Evolutionary conservation across 2,329 filamentous ascomycete species (phyloP).

Genomic region (Cladorrhinum sp.): DNA sequence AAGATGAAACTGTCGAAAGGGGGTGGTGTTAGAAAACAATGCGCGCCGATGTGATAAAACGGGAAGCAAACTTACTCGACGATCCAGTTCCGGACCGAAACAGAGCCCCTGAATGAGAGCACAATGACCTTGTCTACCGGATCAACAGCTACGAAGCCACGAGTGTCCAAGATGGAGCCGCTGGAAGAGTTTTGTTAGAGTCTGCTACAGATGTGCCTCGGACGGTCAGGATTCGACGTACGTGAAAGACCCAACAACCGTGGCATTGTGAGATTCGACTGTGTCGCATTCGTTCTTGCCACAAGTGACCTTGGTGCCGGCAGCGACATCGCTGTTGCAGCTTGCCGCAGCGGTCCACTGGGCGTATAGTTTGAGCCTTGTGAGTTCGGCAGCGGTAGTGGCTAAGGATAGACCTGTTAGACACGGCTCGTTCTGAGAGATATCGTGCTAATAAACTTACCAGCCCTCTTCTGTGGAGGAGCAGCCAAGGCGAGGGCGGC

Average conservation of each 20-base stretch:
- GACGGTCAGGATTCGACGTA: conserved; percentile 26
- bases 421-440: not conserved
- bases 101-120: conserved; percentile 57
- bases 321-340: conserved; percentile 46
- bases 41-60: not conserved
- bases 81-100: conserved; percentile 59
- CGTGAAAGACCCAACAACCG: conserved; percentile 42
- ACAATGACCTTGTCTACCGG: conserved; percentile 51
- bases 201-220: not conserved
- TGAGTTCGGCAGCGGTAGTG: conserved; percentile 33
- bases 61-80: conserved; percentile 39
- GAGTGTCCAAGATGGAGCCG: conserved; percentile 32
- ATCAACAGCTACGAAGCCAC: conserved; percentile 53
- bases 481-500: conserved; percentile 19
- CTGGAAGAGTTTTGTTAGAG: conserved; percentile 15
- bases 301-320: conserved; percentile 44
- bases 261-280: conserved; percentile 42
- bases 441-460: not conserved
- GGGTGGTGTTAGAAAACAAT: conserved; percentile 25
- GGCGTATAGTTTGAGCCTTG: conserved; percentile 45
- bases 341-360: conserved; percentile 53
- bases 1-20: conserved; percentile 38
- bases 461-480: conserved; percentile 12
- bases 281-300: conserved; percentile 41
- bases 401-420: not conserved